Evolutionary conservation across 2,329 filamentous ascomycete species (phyloP), one percentile per base, ranked within the genome.

Genomic region (Capronia epimyces): DNA sequence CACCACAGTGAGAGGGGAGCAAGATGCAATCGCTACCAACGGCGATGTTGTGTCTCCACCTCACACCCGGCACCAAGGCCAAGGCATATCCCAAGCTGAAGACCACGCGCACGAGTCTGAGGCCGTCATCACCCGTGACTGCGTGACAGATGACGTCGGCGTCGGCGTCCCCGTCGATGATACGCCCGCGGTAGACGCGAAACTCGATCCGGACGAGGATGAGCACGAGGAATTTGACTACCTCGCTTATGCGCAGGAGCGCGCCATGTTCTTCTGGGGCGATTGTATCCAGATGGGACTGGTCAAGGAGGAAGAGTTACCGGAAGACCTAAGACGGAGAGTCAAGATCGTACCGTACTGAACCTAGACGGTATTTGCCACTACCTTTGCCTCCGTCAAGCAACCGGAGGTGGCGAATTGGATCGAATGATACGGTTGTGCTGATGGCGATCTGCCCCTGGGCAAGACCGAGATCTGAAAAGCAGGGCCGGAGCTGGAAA

Each of bases 191-290:
- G 22, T 24, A 4, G 20, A 42, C 13, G 9, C 20, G n/a, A 22
- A 7, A 2, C 20, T 25, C 2, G 22, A 42, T 25, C 20, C 39
- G 1, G 20, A 4, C 39, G 40, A 42, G 43, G 77, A 77, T 16
- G 79, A 77, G 22, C 80, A 79, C 27, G 87, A 88, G 37, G 87
- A 88, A 63, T 98, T 97, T 65, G 90, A 98, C 68, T 98, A 97
- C 67, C 75, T 98, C 20, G 81, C 80, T 9, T 98, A 97, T 69
- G 83, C 93, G 6, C 88, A 95, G 69, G 87, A 96, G 59, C 78
- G 93, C 12, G 90, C 89, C 0, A 76, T 93, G 71, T 93, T 96
- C 69, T 93, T 98, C 71, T 94, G 91, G 87, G 90, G 89, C 1
- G 93, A 98, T 71, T 83, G 89, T 46, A 72, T 97, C 49, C 73